phyloP scores from a whole-genome alignment of 805 yeast species.

The Cyberlindnera maclurae region DNA sequence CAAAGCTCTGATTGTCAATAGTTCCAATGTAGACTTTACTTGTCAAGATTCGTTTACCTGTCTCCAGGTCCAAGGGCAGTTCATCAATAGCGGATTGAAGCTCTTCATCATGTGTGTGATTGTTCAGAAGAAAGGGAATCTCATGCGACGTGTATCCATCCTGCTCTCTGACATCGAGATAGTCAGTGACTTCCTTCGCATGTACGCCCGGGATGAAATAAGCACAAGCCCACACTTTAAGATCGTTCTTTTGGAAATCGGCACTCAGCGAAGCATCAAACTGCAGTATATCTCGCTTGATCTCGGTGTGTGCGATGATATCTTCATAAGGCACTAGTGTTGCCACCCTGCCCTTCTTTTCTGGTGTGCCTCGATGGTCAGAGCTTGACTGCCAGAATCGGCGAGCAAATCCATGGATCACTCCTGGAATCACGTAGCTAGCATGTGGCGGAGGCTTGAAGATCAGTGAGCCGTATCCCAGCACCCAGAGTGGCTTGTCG shows the following conservation, averaged over 20 bases:
- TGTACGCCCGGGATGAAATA: conserved; percentile 66
- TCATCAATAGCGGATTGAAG: conserved; percentile 5
- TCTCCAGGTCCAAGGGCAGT: conserved; percentile 24
- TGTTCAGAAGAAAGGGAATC: conserved; percentile 53
- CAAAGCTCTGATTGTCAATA: conserved; percentile 68
- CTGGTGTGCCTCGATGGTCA: conserved; percentile 88
- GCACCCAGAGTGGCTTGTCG: conserved; percentile 56
- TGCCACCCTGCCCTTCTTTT: conserved; percentile 82
- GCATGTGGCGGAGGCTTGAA: conserved; percentile 84
- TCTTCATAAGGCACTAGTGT: conserved; percentile 63
- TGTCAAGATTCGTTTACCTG: conserved; percentile 38
- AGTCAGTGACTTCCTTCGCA: conserved; percentile 54
- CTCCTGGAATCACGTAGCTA: conserved; percentile 59
- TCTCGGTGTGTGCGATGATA: conserved; percentile 33
- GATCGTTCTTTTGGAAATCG: conserved; percentile 32
- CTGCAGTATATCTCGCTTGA: conserved; percentile 34
- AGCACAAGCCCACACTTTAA: conserved; percentile 73
- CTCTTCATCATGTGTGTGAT: conserved; percentile 11
- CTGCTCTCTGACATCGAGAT: conserved; percentile 78
- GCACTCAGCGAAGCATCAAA: conserved; percentile 20
- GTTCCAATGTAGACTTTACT: conserved; percentile 81
- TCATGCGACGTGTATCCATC: conserved; percentile 75
- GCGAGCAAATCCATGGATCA: conserved; percentile 66
- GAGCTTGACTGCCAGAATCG: conserved; percentile 89
- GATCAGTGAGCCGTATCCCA: conserved; percentile 85